A percentile compares a stretch with the other conserved stretches of the same genome.
Evolutionary conservation across 2,329 filamentous ascomycete genomes (phyloP).

Genomic region (Sporothrix humicola): DNA sequence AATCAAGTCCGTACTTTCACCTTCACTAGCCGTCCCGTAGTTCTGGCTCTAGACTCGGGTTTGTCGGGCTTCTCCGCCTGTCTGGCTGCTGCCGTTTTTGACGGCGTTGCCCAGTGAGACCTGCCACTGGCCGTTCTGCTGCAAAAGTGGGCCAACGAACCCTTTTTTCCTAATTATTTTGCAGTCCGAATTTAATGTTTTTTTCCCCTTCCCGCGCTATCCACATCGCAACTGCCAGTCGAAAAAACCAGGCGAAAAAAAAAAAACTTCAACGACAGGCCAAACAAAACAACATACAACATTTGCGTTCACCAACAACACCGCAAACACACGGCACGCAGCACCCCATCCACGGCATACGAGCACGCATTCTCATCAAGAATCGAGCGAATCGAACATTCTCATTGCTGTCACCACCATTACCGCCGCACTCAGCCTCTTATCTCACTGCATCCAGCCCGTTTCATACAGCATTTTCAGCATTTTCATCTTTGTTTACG

Average conservation of each 20-base stretch:
- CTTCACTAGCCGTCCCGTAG: neutral
- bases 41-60: conserved; percentile 1
- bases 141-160: conserved; percentile 24
- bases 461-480: no score
- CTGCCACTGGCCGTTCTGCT: neutral
- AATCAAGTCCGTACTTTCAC: neutral
- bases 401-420: neutral
- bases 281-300: neutral
- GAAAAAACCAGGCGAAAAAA: conserved; percentile 13
- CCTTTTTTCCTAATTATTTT: conserved; percentile 16
- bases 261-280: conserved; percentile 28
- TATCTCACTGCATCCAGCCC: no score
- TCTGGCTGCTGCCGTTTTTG: conserved; percentile 22
- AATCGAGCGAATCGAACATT: neutral
- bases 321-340: neutral
- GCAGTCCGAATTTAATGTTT: neutral
- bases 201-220: conserved; percentile 4
- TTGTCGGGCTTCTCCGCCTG: conserved; percentile 12
- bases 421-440: neutral
- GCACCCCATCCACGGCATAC: neutral
- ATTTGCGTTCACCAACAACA: neutral
- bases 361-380: neutral
- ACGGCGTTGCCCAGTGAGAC: conserved; percentile 33
- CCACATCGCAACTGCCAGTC: conserved; percentile 20
- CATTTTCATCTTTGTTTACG: no score